These are phyloP conservation scores for Cercis canadensis DNA, from an alignment of 306 rosid species.

Conservation along the genomic window DNA sequence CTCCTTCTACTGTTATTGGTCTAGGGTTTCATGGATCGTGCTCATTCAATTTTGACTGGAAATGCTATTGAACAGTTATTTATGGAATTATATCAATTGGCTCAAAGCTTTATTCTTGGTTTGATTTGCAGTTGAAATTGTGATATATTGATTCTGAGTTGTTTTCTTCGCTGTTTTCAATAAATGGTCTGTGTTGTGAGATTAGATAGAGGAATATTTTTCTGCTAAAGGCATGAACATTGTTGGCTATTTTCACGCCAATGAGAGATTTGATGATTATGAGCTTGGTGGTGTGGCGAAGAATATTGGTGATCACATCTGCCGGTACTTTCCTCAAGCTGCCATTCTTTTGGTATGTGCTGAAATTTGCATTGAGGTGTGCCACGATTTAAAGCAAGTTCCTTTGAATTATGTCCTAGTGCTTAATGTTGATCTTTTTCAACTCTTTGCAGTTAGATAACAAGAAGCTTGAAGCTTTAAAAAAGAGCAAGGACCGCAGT, in stretches of 20 bases:
- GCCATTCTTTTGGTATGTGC: conserved; percentile 76
- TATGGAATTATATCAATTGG: neutral
- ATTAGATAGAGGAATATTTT: conserved; percentile 83
- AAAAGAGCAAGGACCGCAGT: conserved; percentile 69
- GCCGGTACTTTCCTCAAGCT: conserved; percentile 87
- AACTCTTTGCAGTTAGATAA: conserved; percentile 72
- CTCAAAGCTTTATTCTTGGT: neutral
- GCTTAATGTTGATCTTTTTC: conserved; percentile 1
- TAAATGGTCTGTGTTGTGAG: conserved; percentile 36
- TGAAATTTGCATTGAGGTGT: conserved; percentile 17
- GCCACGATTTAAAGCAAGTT: neutral
- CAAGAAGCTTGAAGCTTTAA: conserved; percentile 77
- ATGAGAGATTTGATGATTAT: conserved; percentile 88
- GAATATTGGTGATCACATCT: conserved; percentile 87
- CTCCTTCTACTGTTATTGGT: neutral
- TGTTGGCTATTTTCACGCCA: conserved; percentile 93
- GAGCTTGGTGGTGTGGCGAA: conserved; percentile 82
- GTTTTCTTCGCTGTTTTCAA: conserved; percentile 13
- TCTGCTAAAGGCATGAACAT: conserved; percentile 74
- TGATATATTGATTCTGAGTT: neutral
- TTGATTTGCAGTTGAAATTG: neutral
- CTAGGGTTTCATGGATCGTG: conserved; percentile 26
- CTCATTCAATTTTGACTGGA: conserved; percentile 10
- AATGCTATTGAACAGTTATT: neutral
- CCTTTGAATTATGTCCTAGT: neutral